phyloP scores from a whole-genome alignment of 768 basidiomycete genomes.

The Podaxis sp. region DNA sequence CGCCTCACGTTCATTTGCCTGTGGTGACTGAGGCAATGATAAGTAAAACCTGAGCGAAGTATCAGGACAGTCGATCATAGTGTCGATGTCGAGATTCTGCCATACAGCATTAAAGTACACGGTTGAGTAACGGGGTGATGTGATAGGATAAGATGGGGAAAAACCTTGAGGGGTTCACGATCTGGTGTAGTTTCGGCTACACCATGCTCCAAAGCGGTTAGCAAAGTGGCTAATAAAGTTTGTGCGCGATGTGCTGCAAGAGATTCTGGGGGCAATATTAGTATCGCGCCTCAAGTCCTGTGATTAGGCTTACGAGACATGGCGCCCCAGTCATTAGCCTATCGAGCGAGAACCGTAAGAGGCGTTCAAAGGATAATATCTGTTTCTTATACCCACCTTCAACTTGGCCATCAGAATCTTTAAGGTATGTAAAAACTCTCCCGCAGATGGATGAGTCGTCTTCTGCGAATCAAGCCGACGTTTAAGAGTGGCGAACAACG shows the following conservation, averaged over 20 bases:
- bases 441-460: conserved; percentile 49
- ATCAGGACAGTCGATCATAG: conserved; percentile 36
- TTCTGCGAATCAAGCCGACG: conserved; percentile 46
- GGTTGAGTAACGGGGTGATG: not conserved
- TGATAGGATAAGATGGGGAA: not conserved
- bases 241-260: conserved; percentile 50
- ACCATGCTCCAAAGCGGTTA: conserved; percentile 49
- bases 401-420: conserved; percentile 70
- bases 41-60: conserved; percentile 34
- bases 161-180: conserved; percentile 53
- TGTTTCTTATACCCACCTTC: conserved; percentile 38
- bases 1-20: conserved; percentile 23
- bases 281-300: not conserved
- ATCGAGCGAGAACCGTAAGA: not conserved
- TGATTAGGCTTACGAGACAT: conserved; percentile 50
- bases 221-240: conserved; percentile 39
- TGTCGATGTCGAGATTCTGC: conserved; percentile 56
- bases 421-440: conserved; percentile 54
- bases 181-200: conserved; percentile 45
- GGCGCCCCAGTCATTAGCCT: conserved; percentile 68
- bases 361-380: not conserved
- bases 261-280: conserved; percentile 34
- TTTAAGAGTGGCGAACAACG: conserved; percentile 47
- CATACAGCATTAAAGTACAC: not conserved
- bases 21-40: conserved; percentile 12